Evolutionary conservation across 805 yeast genomes (phyloP).

Genomic region (Ogataea corticis): DNA sequence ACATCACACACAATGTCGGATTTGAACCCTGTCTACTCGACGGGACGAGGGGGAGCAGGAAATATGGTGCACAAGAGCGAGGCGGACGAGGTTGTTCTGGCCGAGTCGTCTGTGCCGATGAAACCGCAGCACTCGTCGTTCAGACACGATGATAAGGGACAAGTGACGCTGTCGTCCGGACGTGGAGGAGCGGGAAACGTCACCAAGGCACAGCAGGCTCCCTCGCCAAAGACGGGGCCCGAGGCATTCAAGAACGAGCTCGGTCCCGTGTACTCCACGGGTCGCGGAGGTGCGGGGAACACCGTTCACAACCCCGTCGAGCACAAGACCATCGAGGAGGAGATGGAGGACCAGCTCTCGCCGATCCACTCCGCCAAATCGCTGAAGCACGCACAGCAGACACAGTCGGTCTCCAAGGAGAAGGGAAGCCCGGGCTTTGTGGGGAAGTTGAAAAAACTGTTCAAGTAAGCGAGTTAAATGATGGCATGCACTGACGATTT

Average conservation of each 20-base stretch:
- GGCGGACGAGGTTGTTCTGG: slow-evolving; percentile 27
- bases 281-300: slow-evolving; percentile 61
- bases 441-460: slow-evolving; percentile 22
- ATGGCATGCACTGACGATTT: slow-evolving; percentile 1
- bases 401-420: no score
- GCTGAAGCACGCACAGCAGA: background rate
- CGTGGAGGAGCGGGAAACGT: slow-evolving; percentile 61
- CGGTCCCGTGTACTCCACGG: slow-evolving; percentile 47
- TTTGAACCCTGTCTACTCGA: slow-evolving; percentile 28
- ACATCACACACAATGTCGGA: slow-evolving; percentile 19
- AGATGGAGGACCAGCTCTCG: slow-evolving; percentile 45
- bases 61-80: slow-evolving; percentile 28
- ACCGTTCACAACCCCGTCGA: slow-evolving; percentile 42
- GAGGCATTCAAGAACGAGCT: slow-evolving; percentile 41
- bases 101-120: slow-evolving; percentile 9
- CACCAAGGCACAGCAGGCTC: slow-evolving; percentile 39
- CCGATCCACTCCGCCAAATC: slow-evolving; percentile 28
- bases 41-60: slow-evolving; percentile 40
- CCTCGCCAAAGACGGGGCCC: slow-evolving; percentile 43
- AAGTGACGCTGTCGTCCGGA: slow-evolving; percentile 50
- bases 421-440: slow-evolving; percentile 9
- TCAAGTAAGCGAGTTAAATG: slow-evolving; percentile 7
- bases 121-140: slow-evolving; percentile 16
- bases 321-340: slow-evolving; percentile 39
- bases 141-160: slow-evolving; percentile 33